A percentile compares a stretch with the other conserved stretches of the same genome.
phyloP scores from a whole-genome alignment of 768 basidiomycete genomes.

The Mrakia gelida region DNA sequence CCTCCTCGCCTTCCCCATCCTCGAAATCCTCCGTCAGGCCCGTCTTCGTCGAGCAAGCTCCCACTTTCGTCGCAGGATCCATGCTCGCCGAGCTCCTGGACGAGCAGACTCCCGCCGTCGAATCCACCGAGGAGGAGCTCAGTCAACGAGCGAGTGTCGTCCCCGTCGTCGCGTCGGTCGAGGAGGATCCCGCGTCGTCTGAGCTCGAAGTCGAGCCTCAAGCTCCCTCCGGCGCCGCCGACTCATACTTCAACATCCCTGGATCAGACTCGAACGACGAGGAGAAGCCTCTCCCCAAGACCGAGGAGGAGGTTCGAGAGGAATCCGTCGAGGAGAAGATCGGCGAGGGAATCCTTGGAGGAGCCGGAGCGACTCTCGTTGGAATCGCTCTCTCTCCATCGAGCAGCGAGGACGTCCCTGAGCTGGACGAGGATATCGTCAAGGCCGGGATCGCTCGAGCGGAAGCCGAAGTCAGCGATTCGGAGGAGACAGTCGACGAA shows the following conservation, averaged over 20 bases:
- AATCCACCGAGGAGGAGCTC: not conserved
- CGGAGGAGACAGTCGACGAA: not conserved
- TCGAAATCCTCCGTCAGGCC: not conserved
- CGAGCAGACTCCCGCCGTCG: not conserved
- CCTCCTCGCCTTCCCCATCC: not conserved
- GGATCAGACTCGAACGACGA: not conserved
- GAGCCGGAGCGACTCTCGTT: slow-evolving; percentile 1
- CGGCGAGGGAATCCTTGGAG: not conserved
- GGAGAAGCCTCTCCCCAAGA: slow-evolving; percentile 12
- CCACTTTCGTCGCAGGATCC: not conserved
- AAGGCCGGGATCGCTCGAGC: not conserved
- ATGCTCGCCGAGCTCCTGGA: not conserved
- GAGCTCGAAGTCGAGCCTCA: not conserved
- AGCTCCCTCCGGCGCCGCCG: not conserved
- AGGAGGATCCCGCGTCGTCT: not conserved
- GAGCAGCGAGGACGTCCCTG: not conserved
- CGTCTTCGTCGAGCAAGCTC: not conserved
- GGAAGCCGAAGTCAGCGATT: not conserved
- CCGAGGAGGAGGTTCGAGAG: slow-evolving; percentile 4
- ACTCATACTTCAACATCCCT: not conserved
- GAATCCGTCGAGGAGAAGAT: not conserved
- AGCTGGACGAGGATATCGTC: not conserved
- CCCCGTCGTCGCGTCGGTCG: slow-evolving; percentile 2
- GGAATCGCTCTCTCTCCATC: slow-evolving; percentile 5
- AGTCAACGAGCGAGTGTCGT: not conserved